Percentiles rank a stretch among this genome's conserved stretches.
Evolutionary conservation across 164 flowering plant species (phyloP).

Genomic region (Vitis rotundifolia): DNA sequence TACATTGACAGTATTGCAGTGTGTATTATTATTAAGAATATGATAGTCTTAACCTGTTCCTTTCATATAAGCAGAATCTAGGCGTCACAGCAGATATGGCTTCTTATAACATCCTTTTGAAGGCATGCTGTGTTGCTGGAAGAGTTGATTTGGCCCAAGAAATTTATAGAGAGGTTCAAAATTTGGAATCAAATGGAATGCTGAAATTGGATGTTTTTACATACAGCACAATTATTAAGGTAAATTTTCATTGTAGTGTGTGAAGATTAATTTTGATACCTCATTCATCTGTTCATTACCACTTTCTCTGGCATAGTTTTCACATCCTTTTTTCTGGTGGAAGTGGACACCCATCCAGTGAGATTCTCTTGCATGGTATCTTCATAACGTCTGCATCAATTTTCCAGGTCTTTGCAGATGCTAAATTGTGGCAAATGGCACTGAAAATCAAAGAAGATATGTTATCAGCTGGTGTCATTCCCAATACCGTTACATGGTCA

Average conservation of each 20-base stretch:
- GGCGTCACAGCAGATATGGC: conserved; percentile 70
- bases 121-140: conserved; percentile 80
- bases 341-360: not conserved
- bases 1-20: not conserved
- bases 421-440: conserved; percentile 88
- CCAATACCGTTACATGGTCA: conserved; percentile 82
- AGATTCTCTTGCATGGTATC: too few species aligned
- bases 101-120: conserved; percentile 81
- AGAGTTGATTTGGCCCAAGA: conserved; percentile 82
- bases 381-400: not conserved
- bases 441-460: conserved; percentile 79
- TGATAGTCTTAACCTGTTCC: conserved; percentile 1
- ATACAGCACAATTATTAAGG: conserved; percentile 91
- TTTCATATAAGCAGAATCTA: conserved; percentile 43
- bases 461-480: conserved; percentile 74
- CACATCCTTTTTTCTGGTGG: not conserved
- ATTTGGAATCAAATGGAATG: conserved; percentile 53
- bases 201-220: conserved; percentile 81
- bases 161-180: conserved; percentile 57
- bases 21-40: not conserved
- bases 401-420: conserved; percentile 84
- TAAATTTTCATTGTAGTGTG: conserved; percentile 12
- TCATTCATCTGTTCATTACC: not conserved
- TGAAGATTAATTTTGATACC: not conserved
- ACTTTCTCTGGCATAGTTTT: not conserved